Base-by-base conservation (phyloP, 306 rosid species). In the Quercus alba region DNA sequence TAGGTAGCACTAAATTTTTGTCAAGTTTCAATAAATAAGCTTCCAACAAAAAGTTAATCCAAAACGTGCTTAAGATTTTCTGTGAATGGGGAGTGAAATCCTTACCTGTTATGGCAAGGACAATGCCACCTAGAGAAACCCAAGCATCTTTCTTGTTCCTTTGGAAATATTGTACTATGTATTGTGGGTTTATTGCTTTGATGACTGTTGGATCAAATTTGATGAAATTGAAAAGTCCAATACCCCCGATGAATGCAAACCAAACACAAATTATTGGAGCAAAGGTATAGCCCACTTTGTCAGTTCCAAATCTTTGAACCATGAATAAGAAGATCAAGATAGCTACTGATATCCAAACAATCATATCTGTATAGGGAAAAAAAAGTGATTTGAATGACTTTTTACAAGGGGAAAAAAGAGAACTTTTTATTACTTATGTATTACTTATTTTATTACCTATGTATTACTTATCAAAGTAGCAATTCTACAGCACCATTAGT, bases 61-160 rank as follows among this genome's bases (percentile, higher is more conserved):
- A 41, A 8, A 41, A 41, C 11, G 46, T 7, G 46, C 46, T 41
- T 49, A 49, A 12, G 13, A 49, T 49, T 13, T 49, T 13, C 13
- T 12, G 15, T 49, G 54, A 14, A 1, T n/a, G 20, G 58, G 38
- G 7, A 56, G 35, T 8, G 4, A 11, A 70, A 58, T 46, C 19
- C 5, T 57, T 38, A 87, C 92, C 98, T 85, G 93, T 90, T 44
- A 77, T 92, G 78, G 87, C 61, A 13, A 94, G 81, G 5, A 90
- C 94, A 67, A 83, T 59, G 5, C 98, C 98, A 38, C 98, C 98
- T 38, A 94, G 98, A 19, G 98, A 94, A 72, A 94, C 83, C 98
- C 97, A 94, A 81, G 94, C 97, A 11, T 90, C 82, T 56, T 83
- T 84, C 30, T 84, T 85, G 83, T 94, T 94, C 81, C 96, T 92